These are phyloP conservation scores for Pelargonium citronellum DNA, from an alignment of 441 rosid species.

Conservation along the genomic window DNA sequence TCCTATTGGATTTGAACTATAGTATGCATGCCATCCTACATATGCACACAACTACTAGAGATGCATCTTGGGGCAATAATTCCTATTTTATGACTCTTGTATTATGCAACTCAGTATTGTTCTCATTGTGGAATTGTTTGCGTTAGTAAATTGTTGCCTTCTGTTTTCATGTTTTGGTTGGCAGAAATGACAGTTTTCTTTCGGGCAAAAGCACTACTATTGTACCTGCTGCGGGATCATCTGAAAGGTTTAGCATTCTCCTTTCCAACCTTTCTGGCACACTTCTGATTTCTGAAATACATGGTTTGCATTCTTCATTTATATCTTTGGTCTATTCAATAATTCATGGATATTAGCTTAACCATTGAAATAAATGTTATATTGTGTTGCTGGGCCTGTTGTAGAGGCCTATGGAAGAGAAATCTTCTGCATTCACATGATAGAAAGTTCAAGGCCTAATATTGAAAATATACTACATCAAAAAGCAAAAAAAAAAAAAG, in stretches of 20 bases:
- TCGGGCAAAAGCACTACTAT: constrained; percentile 60
- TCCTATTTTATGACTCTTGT: neutral
- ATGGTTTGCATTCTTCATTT: neutral
- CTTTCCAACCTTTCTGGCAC: constrained; percentile 11
- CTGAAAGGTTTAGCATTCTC: constrained; percentile 55
- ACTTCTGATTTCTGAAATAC: neutral
- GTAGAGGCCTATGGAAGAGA: neutral
- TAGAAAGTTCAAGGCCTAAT: neutral
- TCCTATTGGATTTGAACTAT: neutral
- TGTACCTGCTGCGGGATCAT: constrained; percentile 52
- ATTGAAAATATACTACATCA: neutral
- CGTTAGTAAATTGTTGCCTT: neutral
- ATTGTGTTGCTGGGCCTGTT: neutral
- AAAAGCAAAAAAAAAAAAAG: too few species aligned
- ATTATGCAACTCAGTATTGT: neutral
- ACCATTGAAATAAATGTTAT: neutral
- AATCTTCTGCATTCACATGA: neutral
- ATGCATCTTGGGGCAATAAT: neutral
- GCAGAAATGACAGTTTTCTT: constrained; percentile 51
- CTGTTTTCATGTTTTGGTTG: neutral
- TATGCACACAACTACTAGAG: neutral
- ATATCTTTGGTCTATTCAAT: neutral
- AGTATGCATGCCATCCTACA: neutral
- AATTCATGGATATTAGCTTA: neutral
- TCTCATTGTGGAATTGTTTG: neutral